Percentiles rank a stretch among this genome's conserved stretches.
Conservation (phyloP, 2,329 filamentous ascomycete species). For the Lanzia echinophila region DNA sequence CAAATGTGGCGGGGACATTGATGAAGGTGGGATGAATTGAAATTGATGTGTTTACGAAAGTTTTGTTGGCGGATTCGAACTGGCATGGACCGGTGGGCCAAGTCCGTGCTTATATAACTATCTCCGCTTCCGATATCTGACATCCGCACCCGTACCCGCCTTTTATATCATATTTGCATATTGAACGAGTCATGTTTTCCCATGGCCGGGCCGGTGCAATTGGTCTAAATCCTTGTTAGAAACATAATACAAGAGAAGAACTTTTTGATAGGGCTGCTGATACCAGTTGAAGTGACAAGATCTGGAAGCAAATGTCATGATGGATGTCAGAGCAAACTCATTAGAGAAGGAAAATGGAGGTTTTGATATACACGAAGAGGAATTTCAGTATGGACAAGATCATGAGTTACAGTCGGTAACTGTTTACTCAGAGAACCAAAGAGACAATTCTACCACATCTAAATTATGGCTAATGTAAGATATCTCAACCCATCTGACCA, state of each 20-base stretch:
- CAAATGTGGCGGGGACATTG: not conserved
- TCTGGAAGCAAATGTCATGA: not conserved
- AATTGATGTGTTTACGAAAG: not conserved
- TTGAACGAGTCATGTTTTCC: not conserved
- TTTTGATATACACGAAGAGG: not conserved
- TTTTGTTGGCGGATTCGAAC: too few relatives aligned
- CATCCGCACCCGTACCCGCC: not conserved
- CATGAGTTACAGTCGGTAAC: constrained; percentile 8
- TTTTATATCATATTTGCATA: not conserved
- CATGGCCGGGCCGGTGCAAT: not conserved
- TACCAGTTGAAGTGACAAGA: not conserved
- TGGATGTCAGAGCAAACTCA: not conserved
- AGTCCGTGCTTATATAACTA: not conserved
- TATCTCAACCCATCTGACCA: not conserved
- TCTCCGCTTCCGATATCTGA: not conserved
- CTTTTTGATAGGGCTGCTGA: too few relatives aligned
- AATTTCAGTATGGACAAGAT: constrained; percentile 3
- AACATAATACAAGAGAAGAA: too few relatives aligned
- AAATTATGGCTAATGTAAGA: constrained; percentile 9
- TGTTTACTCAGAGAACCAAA: not conserved
- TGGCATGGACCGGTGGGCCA: too few relatives aligned
- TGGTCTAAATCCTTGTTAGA: too few relatives aligned
- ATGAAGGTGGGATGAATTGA: not conserved
- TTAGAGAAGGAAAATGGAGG: not conserved
- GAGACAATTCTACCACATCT: not conserved